Base-by-base conservation (phyloP, 352 stramenopile genomes). In the Pseudoperonospora humuli region DNA sequence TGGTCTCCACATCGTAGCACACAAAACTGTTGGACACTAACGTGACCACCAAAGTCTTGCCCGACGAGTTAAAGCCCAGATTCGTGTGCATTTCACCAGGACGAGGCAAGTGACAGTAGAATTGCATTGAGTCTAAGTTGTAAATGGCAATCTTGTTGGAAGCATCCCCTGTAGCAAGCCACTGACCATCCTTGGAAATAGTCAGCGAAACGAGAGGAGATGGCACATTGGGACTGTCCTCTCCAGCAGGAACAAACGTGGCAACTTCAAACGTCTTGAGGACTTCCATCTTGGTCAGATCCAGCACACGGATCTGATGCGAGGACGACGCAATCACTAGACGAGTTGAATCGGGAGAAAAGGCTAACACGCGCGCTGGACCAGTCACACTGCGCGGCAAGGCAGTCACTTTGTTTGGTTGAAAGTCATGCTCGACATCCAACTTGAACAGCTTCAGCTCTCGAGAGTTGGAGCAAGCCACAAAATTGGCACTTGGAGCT, bases 371-470 rank as follows among this genome's bases (percentile, higher is more conserved):
- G 15, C 72, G 75, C 10, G 75, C 70, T 3, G 74, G 65, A 6
- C 75, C 74, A 4, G 61, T 61, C 14, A 69, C 60, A 3, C 59
- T 52, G 15, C 15, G 49, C 5, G 55, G 50, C 11, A 80, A 48
- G 6, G 71, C 53, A 5, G 64, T 35, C 13, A 90, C 27, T 52
- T 92, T 92, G 37, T 61, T 67, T 1, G 77, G 74, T 13, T 66
- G 55, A 34, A 72, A 83, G 19, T 73, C 61, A 9, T 59, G 42
- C 1, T 57, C 29, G 2, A 56, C 39, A 15, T 86, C 50, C 3
- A 98, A 49, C 10, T 60, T 52, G 46, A 98, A 98, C 8, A 97
- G 49, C 56, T 96, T 95, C 23, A 95, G 64, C 35, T 86, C 75
- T 24, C 80, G 66, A 6, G 79, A 63, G 45, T 92, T 93, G 24